Conservation (phyloP, 106 monocot species). For the Dendrobium huoshanense region DNA sequence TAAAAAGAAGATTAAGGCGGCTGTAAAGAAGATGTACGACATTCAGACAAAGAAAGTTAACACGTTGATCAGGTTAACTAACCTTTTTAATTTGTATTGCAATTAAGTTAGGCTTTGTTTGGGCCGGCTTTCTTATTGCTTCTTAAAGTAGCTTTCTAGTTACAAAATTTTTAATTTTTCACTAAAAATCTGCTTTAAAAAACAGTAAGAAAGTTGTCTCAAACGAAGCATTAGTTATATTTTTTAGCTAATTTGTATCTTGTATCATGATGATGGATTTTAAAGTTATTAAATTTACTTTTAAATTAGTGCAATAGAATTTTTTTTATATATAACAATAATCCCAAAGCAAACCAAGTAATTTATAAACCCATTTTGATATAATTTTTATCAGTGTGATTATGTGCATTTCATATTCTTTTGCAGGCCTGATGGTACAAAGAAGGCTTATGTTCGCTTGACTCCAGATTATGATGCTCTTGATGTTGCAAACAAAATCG, state of each 20-base stretch:
- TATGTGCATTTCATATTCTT: neutral
- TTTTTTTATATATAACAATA: too few species aligned
- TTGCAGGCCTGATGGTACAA: constrained; percentile 34
- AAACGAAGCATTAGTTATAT: neutral
- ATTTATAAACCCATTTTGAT: too few species aligned
- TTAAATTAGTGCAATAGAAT: too few species aligned
- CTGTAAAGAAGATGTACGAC: constrained; percentile 38
- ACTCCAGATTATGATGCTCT: constrained; percentile 32
- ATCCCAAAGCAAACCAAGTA: too few species aligned
- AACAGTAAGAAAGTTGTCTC: too few species aligned
- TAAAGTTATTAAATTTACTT: too few species aligned
- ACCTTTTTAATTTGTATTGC: neutral
- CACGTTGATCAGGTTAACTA: constrained; percentile 26
- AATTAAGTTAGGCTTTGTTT: too few species aligned
- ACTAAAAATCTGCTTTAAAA: too few species aligned
- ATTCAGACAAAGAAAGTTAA: constrained; percentile 30
- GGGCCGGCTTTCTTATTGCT: too few species aligned
- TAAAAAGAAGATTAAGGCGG: constrained; percentile 50
- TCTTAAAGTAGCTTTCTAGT: too few species aligned
- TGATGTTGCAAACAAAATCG: constrained; percentile 43
- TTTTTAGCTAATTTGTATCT: neutral
- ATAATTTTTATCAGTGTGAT: neutral
- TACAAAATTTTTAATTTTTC: too few species aligned
- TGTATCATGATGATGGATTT: neutral
- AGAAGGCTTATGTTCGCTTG: constrained; percentile 36